Percentiles rank a stretch among this genome's conserved stretches.
Evolutionary conservation across 1,284 basidiomycete species (phyloP).

Genomic region (Malassezia obtusa): DNA sequence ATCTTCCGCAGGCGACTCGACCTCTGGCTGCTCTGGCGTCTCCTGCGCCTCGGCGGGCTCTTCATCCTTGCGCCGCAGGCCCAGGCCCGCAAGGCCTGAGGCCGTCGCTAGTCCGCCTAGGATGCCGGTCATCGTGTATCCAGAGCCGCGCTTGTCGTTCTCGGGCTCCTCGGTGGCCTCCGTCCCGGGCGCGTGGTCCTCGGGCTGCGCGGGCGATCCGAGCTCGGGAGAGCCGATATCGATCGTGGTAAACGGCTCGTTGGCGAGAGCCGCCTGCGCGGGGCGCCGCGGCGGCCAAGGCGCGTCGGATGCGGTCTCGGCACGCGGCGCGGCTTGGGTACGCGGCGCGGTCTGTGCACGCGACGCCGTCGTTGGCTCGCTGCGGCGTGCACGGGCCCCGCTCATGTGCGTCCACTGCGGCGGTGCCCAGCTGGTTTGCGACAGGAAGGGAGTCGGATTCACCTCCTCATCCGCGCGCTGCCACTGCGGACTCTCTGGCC

Average conservation of each 20-base stretch:
- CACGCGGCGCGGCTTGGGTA: not conserved
- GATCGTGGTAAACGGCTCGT: not conserved
- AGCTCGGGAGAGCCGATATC: not conserved
- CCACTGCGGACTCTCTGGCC: slow-evolving; percentile 6
- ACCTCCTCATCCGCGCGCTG: slow-evolving; percentile 7
- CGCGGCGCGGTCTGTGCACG: not conserved
- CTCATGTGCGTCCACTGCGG: not conserved
- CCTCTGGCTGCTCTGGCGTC: no score
- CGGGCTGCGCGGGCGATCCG: not conserved
- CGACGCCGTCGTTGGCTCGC: not conserved
- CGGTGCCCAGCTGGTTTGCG: slow-evolving; percentile 5
- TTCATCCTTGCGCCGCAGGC: not conserved
- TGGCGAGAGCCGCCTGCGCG: not conserved
- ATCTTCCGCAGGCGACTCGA: no score
- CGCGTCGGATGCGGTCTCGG: not conserved
- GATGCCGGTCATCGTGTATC: not conserved
- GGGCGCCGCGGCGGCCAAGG: not conserved
- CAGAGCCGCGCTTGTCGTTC: not conserved
- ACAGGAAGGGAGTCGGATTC: slow-evolving; percentile 13
- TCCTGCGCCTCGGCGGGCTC: not conserved
- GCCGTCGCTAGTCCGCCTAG: not conserved
- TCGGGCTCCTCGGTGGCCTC: not conserved
- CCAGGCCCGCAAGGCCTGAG: not conserved
- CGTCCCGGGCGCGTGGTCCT: not conserved
- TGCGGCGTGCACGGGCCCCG: not conserved